Evolutionary conservation across 2,329 filamentous ascomycete species (phyloP).

Genomic region (Aspergillus sp.): DNA sequence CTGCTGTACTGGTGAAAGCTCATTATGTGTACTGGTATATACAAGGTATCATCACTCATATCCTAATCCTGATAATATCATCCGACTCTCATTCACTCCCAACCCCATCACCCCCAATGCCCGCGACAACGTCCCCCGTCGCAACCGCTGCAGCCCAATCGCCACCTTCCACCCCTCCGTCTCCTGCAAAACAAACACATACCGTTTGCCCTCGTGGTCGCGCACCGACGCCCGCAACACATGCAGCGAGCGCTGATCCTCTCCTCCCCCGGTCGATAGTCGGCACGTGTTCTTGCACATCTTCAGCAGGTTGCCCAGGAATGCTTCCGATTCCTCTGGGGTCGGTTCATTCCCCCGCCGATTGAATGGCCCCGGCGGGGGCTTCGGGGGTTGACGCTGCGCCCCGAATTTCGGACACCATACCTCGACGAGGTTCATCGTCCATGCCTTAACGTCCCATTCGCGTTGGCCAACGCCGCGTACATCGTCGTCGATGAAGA

Average conservation of each 20-base stretch:
- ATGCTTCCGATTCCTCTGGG: constrained; percentile 67
- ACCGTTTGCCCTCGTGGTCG: constrained; percentile 62
- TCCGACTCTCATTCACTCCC: constrained; percentile 21
- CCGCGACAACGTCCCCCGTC: constrained; percentile 58
- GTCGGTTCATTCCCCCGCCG: constrained; percentile 56
- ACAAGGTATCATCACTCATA: constrained; percentile 14
- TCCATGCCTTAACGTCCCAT: constrained; percentile 99
- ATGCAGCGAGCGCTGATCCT: constrained; percentile 51
- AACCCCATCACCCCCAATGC: constrained; percentile 51
- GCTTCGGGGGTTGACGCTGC: constrained; percentile 33
- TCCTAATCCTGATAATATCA: constrained; percentile 23
- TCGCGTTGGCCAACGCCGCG: constrained; percentile 89
- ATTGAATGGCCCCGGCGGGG: constrained; percentile 36
- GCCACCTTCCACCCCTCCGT: constrained; percentile 65
- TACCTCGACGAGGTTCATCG: constrained; percentile 87
- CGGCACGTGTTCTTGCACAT: constrained; percentile 67
- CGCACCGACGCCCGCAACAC: constrained; percentile 60
- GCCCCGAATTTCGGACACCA: constrained; percentile 68
- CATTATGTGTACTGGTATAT: no score
- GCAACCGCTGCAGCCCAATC: constrained; percentile 57
- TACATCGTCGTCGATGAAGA: constrained; percentile 97
- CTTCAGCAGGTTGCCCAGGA: constrained; percentile 62
- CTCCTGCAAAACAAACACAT: constrained; percentile 62
- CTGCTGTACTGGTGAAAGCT: no score
- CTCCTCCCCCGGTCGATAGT: constrained; percentile 31